These are phyloP conservation scores for Scheffersomyces quercinus DNA, from an alignment of 1,139 yeast species.

Conservation along the genomic window DNA sequence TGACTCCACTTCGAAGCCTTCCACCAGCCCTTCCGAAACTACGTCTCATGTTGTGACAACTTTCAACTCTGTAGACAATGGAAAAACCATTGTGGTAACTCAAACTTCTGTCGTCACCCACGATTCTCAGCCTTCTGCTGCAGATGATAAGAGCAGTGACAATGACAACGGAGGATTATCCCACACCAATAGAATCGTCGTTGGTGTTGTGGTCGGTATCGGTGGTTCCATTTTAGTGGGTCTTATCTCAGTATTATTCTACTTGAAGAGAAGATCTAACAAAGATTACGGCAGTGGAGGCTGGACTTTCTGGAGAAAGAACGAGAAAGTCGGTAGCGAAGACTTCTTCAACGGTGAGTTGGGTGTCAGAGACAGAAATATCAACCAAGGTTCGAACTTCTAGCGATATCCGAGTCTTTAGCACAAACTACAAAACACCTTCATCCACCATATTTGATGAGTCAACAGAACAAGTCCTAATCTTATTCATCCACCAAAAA, in stretches of 20 bases:
- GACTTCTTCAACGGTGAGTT: constrained; percentile 66
- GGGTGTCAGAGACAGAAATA: constrained; percentile 48
- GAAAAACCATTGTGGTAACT: constrained; percentile 41
- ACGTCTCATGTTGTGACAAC: constrained; percentile 25
- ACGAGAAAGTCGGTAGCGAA: constrained; percentile 44
- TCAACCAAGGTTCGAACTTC: constrained; percentile 51
- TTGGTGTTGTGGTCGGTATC: constrained; percentile 53
- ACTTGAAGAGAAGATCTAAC: constrained; percentile 34
- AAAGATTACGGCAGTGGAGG: constrained; percentile 31
- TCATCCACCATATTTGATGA: no score
- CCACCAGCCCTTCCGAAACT: constrained; percentile 3
- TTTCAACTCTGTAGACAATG: constrained; percentile 34
- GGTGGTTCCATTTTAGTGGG: constrained; percentile 48
- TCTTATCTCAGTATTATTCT: constrained; percentile 35
- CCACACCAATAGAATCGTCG: constrained; percentile 45
- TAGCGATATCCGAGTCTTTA: constrained; percentile 13
- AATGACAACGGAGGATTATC: constrained; percentile 34
- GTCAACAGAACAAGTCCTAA: no score
- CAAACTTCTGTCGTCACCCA: constrained; percentile 32
- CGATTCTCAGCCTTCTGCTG: constrained; percentile 28
- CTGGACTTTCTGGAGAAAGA: constrained; percentile 56
- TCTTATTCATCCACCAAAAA: no score
- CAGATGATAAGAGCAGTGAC: constrained; percentile 11
- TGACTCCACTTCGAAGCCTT: background rate
- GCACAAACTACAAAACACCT: no score